These are phyloP conservation scores for Aspergillus incahuasiensis DNA, from an alignment of 495 filamentous ascomycete genomes.

Conservation along the genomic window DNA sequence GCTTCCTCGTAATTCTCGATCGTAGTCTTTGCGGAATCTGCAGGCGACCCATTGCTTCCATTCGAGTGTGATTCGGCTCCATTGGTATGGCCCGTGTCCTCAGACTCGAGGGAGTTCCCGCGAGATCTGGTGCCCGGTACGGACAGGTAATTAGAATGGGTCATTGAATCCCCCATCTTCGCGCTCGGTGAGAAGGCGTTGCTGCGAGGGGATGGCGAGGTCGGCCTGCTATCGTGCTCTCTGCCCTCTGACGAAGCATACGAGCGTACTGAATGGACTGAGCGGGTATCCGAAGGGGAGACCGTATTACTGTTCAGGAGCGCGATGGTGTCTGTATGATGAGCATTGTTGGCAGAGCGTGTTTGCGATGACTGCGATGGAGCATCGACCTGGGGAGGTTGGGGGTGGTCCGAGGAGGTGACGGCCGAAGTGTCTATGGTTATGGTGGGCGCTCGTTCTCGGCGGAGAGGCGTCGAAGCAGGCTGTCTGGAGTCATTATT, in stretches of 20 bases:
- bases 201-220: slow-evolving; percentile 86
- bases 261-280: slow-evolving; percentile 47
- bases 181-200: slow-evolving; percentile 73
- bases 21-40: slow-evolving; percentile 36
- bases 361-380: slow-evolving; percentile 38
- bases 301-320: slow-evolving; percentile 39
- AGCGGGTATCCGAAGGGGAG: slow-evolving; percentile 57
- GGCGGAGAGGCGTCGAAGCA: slow-evolving; percentile 33
- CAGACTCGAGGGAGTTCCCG: slow-evolving; percentile 62
- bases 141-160: slow-evolving; percentile 54
- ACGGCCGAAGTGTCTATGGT: slow-evolving; percentile 73
- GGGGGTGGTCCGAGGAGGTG: slow-evolving; percentile 27
- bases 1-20: slow-evolving; percentile 55
- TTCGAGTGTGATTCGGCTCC: slow-evolving; percentile 45
- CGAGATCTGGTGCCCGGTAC: slow-evolving; percentile 59
- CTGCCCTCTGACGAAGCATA: slow-evolving; percentile 67
- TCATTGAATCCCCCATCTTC: slow-evolving; percentile 38
- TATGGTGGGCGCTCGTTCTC: slow-evolving; percentile 59
- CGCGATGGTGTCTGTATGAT: slow-evolving; percentile 33
- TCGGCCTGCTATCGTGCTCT: slow-evolving; percentile 74
- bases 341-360: slow-evolving; percentile 41
- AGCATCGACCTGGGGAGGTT: slow-evolving; percentile 24
- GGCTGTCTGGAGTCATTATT: slow-evolving; percentile 26
- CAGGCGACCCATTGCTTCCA: slow-evolving; percentile 30
- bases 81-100: slow-evolving; percentile 46